These are phyloP conservation scores for Aspergillus leporis DNA, from an alignment of 495 filamentous ascomycete genomes.

Conservation along the genomic window DNA sequence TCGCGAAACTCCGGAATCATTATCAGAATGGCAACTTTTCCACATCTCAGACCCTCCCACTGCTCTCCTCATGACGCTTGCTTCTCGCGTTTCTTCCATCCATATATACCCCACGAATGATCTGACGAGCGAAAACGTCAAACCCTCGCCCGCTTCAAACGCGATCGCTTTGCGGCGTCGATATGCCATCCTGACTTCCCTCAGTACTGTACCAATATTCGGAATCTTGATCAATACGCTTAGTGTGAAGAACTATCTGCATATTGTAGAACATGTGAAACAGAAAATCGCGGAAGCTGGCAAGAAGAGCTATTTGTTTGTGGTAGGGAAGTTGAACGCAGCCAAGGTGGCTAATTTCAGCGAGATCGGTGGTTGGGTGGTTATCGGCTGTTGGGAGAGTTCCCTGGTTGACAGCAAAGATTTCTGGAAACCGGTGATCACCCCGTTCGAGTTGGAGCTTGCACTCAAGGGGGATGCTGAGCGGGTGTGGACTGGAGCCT, in stretches of 20 bases:
- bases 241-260: constrained; percentile 84
- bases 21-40: constrained; percentile 77
- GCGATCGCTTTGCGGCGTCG: constrained; percentile 70
- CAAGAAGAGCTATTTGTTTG: constrained; percentile 94
- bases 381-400: constrained; percentile 98
- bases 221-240: constrained; percentile 95
- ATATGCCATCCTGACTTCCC: constrained; percentile 80
- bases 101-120: constrained; percentile 72
- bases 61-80: constrained; percentile 81
- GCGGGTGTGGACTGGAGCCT: constrained; percentile 74
- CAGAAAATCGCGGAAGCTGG: constrained; percentile 69
- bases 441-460: constrained; percentile 84
- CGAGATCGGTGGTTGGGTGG: constrained; percentile 94
- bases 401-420: constrained; percentile 81
- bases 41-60: constrained; percentile 86
- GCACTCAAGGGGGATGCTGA: constrained; percentile 67
- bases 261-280: constrained; percentile 72
- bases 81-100: constrained; percentile 74
- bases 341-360: constrained; percentile 96
- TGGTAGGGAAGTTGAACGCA: constrained; percentile 94
- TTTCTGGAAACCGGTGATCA: constrained; percentile 84
- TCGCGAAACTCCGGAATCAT: constrained; percentile 44
- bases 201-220: constrained; percentile 79
- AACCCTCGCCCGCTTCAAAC: constrained; percentile 52
- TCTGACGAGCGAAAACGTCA: constrained; percentile 29